Base-by-base conservation (phyloP, 129 eudicot genomes). In the Pittosporum tobira region DNA sequence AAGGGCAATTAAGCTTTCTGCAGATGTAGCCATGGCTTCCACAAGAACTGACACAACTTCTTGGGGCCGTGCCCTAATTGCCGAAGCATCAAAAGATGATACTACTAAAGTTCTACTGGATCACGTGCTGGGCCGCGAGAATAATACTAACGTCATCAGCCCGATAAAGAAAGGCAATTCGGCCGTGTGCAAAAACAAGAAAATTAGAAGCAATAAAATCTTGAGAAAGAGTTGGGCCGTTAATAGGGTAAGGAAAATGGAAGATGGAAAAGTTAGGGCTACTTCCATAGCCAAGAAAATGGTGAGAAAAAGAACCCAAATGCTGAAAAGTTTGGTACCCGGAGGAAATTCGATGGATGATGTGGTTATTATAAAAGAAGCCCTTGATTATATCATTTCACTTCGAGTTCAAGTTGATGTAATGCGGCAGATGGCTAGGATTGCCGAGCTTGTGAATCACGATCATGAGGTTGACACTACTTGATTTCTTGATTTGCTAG, bases 1-100 rank as follows among this genome's bases (percentile, higher is more conserved):
- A 48, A 84, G 71, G 57, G 88, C 79, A 26, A 84, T 88, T 48
- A 84, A 84, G 64, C 64, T 81, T 38, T 71, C 95, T 5, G 87
- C 96, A 15, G 96, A 88, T 43, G 70, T 84, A n/a, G 96, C 96
- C 37, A 74, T 88, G 63, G 96, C 96, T 65, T 77, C 85, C 34
- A 77, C 96, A 16, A 79, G 74, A 71, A 64, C 48, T 13, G 51
- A 54, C 8, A 18, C 75, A 30, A 71, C 73, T n/a, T 65, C 50
- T 15, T 88, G 96, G 96, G 82, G 96, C 55, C 77, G 50, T 25
- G 85, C 90, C 71, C 66, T 88, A 31, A 79, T 84, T 57, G 56
- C 73, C 20, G 66, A 74, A 6, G 85, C 85, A n/a, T 62, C 72
- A 20, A 68, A 67, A 30, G 75, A 79, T 25, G 65, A 28, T 6